Base-by-base conservation (phyloP, 306 rosid species). In the Glycine latifolia region DNA sequence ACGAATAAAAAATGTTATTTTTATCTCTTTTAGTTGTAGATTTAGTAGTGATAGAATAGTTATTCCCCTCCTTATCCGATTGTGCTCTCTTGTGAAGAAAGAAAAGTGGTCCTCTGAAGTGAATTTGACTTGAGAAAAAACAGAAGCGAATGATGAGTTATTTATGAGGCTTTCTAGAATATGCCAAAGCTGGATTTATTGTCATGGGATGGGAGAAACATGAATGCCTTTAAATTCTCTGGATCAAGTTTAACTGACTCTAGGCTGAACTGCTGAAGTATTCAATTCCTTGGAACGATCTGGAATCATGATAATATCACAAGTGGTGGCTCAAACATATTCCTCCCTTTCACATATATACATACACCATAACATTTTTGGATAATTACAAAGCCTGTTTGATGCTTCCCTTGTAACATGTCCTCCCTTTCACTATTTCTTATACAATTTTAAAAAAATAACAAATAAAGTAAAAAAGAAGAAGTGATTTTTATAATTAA, bases 41-140 rank as follows among this genome's bases (percentile, higher is more conserved):
- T 26, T 26, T 26, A 26, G 31, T 26, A 26, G 31, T 26, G 31
- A 26, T 26, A 26, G 31, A 26, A 26, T 26, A 26, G 31, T 26
- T 26, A 2, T 26, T 26, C 31, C 31, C 31, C 31, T 26, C 31
- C 31, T 2, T 26, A 26, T 26, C 31, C 8, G 43, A 69, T 47
- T 17, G 41, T 47, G 55, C 16, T 69, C 5, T 68, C 16, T 17
- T 47, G 39, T 44, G 3, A 14, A 67, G 39, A 68, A 15, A 7
- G 37, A 15, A 44, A 68, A 68, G 35, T 69, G 74, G 43, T 69
- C 56, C 73, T 47, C 5, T 17, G 56, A 46, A 46, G 10, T 69
- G 43, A 7, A 69, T n/a, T 68, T 15, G 54, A 44, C 55, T 4
- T 11, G 4, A 15, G 20, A 46, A 15, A 15, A 44, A 3, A 17